phyloP scores from a whole-genome alignment of 805 yeast species.

The Teunomyces gatunensis region DNA sequence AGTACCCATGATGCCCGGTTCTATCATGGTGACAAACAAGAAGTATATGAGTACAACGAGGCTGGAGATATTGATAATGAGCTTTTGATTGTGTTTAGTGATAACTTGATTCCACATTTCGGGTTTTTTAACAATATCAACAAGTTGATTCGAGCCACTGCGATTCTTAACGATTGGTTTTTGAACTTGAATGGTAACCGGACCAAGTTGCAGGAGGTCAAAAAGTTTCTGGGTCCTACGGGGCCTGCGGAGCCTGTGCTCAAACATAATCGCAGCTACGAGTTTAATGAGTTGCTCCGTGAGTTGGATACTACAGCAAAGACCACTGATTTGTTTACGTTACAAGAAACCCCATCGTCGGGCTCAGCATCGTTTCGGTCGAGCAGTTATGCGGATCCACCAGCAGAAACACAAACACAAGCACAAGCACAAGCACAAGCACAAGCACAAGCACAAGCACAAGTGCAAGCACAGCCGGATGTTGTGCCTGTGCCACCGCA shows the following conservation, averaged over 20 bases:
- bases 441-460: neutral
- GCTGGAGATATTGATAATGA: constrained; percentile 10
- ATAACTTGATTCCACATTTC: constrained; percentile 22
- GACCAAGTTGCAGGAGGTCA: constrained; percentile 1
- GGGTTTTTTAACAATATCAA: constrained; percentile 27
- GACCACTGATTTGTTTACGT: neutral
- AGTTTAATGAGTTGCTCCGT: neutral
- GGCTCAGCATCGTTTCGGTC: neutral
- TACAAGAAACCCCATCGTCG: neutral
- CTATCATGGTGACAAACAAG: constrained; percentile 1
- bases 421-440: neutral
- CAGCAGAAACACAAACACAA: neutral
- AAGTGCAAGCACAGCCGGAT: neutral
- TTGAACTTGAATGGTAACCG: constrained; percentile 13
- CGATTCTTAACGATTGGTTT: constrained; percentile 24
- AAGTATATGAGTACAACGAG: neutral
- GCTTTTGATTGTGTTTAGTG: constrained; percentile 15
- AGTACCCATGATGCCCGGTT: neutral
- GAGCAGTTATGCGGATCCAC: neutral
- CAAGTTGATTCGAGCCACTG: constrained; percentile 23
- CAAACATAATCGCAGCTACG: neutral
- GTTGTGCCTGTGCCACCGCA: constrained; percentile 3
- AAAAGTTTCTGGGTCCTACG: neutral
- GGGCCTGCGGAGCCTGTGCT: neutral
- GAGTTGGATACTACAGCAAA: constrained; percentile 5